Conservation (phyloP, 148 eudicot genomes). For the Euryodendron excelsum region DNA sequence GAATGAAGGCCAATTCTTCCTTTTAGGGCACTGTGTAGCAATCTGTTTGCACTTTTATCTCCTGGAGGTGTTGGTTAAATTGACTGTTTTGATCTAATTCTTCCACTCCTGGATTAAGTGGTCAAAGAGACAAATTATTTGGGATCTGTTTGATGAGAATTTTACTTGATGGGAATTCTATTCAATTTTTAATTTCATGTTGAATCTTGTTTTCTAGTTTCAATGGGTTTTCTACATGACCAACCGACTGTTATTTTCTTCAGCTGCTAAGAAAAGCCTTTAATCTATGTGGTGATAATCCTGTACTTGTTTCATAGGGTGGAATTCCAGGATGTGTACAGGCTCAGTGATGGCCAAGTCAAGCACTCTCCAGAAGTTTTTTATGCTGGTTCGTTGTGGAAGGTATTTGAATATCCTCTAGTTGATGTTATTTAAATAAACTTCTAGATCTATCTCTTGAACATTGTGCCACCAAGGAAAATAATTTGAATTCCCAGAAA, state of each 20-base stretch:
- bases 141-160: neutral
- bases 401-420: conserved; percentile 46
- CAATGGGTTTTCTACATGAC: neutral
- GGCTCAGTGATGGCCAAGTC: conserved; percentile 94
- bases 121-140: neutral
- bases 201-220: neutral
- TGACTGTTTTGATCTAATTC: neutral
- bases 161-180: neutral
- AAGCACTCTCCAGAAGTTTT: conserved; percentile 95
- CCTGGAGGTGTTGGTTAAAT: neutral
- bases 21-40: neutral
- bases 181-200: neutral
- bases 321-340: conserved; percentile 85
- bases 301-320: conserved; percentile 54
- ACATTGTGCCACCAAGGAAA: neutral
- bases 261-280: neutral
- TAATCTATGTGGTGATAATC: neutral
- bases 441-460: neutral
- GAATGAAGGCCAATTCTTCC: conserved; percentile 1
- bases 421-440: neutral
- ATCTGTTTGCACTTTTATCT: neutral
- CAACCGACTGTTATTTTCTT: neutral
- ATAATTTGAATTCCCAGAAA: conserved; percentile 2
- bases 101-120: neutral
- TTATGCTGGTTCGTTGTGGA: conserved; percentile 99